Percentiles rank a stretch among this genome's conserved stretches.
phyloP scores from a whole-genome alignment of 176 grass and related monocot genomes.

The Sorghum bicolor region DNA sequence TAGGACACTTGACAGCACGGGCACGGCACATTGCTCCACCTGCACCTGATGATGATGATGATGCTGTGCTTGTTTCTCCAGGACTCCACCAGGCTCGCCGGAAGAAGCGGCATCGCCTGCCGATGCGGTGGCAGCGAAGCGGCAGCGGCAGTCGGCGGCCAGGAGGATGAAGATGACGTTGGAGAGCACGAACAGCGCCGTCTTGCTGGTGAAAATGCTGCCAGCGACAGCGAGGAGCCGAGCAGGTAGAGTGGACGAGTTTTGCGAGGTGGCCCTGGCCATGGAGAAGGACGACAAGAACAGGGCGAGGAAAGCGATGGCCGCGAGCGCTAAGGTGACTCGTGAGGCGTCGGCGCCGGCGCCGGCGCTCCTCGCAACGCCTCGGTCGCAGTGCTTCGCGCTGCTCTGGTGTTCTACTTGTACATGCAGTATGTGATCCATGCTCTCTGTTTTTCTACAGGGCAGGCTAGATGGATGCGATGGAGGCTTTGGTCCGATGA shows the following conservation, averaged over 20 bases:
- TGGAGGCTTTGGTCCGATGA: not conserved
- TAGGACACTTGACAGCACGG: not conserved
- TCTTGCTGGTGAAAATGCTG: slow-evolving; percentile 6
- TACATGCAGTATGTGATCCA: slow-evolving; percentile 27
- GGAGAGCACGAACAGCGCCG: slow-evolving; percentile 28
- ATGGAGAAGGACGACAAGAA: not conserved
- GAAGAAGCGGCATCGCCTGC: not conserved
- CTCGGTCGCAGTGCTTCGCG: not conserved
- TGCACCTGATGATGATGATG: not conserved
- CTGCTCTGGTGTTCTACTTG: not conserved
- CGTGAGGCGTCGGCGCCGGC: not conserved
- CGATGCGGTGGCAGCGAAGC: not conserved
- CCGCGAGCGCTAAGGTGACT: not conserved
- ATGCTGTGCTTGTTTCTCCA: not conserved
- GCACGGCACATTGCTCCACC: not conserved
- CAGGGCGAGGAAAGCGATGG: not conserved
- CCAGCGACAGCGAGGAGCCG: not conserved
- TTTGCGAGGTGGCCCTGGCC: not conserved
- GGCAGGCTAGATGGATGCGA: too few species aligned
- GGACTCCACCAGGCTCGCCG: not conserved
- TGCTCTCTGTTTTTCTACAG: too few species aligned
- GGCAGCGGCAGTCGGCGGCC: slow-evolving; percentile 8
- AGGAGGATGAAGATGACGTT: slow-evolving; percentile 34
- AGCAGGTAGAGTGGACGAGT: not conserved
- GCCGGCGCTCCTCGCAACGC: not conserved